Percentiles rank a stretch among this genome's conserved stretches.
These are phyloP conservation scores for Globisporangium nagaii DNA, from an alignment of 352 stramenopile genomes.

Conservation along the genomic window DNA sequence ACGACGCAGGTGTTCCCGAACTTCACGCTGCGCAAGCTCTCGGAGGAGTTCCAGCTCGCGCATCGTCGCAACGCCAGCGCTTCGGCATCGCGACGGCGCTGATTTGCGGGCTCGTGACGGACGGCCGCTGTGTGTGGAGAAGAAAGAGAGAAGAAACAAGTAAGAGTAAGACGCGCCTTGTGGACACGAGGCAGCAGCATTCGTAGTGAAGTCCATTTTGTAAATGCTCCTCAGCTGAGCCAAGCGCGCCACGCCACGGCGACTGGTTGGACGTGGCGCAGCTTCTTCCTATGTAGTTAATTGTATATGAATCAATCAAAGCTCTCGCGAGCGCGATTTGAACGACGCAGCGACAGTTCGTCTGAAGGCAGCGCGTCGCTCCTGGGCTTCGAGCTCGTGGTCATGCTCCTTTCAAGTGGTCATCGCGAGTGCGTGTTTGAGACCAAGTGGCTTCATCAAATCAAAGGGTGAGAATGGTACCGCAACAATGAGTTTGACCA, in stretches of 20 bases:
- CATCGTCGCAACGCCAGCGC: slow-evolving; percentile 2
- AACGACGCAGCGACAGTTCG: too few relatives aligned
- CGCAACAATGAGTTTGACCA: not conserved
- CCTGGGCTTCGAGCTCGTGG: too few relatives aligned
- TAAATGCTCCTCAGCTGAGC: too few relatives aligned
- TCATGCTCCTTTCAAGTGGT: too few relatives aligned
- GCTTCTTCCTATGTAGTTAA: too few relatives aligned
- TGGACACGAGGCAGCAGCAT: not conserved
- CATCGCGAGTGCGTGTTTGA: not conserved
- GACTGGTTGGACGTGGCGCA: too few relatives aligned
- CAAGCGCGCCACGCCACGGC: too few relatives aligned
- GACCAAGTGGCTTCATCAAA: slow-evolving; percentile 2
- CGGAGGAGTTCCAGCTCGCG: slow-evolving; percentile 46
- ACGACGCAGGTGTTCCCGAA: slow-evolving; percentile 77
- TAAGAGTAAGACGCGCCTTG: not conserved
- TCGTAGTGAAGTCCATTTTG: not conserved
- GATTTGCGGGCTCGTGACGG: not conserved
- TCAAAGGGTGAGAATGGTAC: not conserved
- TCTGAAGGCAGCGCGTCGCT: too few relatives aligned
- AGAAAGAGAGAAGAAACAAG: not conserved
- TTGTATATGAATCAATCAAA: too few relatives aligned
- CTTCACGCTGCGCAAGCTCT: slow-evolving; percentile 64
- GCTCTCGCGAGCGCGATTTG: too few relatives aligned
- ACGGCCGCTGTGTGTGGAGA: not conserved
- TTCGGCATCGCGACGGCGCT: slow-evolving; percentile 7